Evolutionary conservation across 176 grass and related monocot genomes (phyloP).

Genomic region (Rhipidocladum racemiflorum): DNA sequence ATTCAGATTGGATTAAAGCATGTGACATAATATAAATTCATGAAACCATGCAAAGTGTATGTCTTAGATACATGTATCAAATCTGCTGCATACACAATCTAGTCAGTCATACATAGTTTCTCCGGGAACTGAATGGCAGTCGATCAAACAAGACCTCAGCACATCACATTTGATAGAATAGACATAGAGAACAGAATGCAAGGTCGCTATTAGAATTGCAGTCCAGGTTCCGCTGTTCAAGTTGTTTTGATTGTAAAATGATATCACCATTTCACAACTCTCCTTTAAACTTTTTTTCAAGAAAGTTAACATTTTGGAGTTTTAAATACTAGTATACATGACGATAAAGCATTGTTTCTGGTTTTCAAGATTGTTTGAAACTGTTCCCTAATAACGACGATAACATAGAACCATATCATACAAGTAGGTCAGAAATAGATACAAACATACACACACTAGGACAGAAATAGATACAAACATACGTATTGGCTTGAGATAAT

Average conservation of each 20-base stretch:
- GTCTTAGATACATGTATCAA: not conserved
- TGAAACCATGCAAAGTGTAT: not conserved
- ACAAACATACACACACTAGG: not conserved
- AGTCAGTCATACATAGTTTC: not conserved
- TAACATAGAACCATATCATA: not conserved
- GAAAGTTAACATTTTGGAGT: not conserved
- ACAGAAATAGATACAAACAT: not conserved
- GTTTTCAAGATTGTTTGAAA: constrained; percentile 8
- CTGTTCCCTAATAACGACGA: not conserved
- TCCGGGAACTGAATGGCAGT: not conserved
- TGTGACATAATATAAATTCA: constrained; percentile 3
- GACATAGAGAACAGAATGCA: not conserved
- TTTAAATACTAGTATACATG: not conserved
- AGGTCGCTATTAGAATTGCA: not conserved
- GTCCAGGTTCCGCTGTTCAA: not conserved
- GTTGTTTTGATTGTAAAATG: not conserved
- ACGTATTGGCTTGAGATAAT: not conserved
- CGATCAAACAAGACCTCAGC: not conserved
- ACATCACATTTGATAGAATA: constrained; percentile 13
- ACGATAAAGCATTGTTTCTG: not conserved
- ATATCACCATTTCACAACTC: not conserved
- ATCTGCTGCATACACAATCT: not conserved
- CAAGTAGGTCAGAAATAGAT: not conserved
- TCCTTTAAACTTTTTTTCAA: constrained; percentile 3
- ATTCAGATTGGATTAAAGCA: constrained; percentile 13